Conservation (phyloP, 306 rosid genomes). For the Gastrolobium bilobum region DNA sequence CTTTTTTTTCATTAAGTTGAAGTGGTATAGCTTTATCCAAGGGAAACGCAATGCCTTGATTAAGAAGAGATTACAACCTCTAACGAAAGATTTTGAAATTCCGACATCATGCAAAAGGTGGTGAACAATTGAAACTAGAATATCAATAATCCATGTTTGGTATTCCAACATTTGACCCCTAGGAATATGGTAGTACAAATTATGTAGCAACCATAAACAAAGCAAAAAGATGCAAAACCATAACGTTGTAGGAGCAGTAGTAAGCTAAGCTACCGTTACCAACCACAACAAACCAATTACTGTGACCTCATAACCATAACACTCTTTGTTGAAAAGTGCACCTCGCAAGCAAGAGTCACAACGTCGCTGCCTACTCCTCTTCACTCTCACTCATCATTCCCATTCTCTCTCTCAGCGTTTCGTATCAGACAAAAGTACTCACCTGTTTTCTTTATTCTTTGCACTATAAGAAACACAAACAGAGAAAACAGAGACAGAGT, state of each 20-base stretch:
- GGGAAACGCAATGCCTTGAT: conserved; percentile 4
- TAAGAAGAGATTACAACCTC: conserved; percentile 27
- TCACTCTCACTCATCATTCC: conserved; percentile 18
- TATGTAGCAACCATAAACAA: not conserved
- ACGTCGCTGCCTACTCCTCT: conserved; percentile 40
- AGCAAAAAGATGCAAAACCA: not conserved
- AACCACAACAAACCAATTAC: conserved; percentile 47
- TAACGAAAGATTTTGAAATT: not conserved
- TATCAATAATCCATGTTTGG: conserved; percentile 52
- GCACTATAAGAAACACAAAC: conserved; percentile 25
- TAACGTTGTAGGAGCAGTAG: not conserved
- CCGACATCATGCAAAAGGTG: conserved; percentile 2
- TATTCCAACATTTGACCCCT: conserved; percentile 56
- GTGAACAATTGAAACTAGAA: not conserved
- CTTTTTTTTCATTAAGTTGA: not conserved
- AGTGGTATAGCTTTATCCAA: too few relatives aligned
- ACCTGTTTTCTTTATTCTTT: not conserved
- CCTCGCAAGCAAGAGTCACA: conserved; percentile 41
- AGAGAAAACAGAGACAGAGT: not conserved
- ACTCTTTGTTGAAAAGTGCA: not conserved
- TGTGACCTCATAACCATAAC: not conserved
- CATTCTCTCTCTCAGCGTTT: conserved; percentile 7
- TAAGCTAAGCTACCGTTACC: conserved; percentile 50
- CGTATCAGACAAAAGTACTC: not conserved
- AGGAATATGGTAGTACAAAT: not conserved